These are phyloP conservation scores for Blastobotrys apis DNA, from an alignment of 1,139 yeast species.

Conservation along the genomic window DNA sequence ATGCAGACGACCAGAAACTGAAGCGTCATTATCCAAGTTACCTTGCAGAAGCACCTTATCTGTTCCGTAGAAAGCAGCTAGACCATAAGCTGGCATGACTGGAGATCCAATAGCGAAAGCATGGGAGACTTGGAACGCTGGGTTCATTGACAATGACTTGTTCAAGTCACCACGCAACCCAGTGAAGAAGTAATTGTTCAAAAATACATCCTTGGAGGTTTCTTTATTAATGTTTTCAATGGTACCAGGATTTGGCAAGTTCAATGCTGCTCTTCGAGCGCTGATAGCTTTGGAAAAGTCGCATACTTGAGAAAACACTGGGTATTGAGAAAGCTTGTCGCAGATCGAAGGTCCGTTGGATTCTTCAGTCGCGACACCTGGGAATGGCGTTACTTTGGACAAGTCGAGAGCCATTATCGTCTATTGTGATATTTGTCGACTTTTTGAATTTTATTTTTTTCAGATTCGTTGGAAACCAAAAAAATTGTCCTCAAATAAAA, in stretches of 20 bases:
- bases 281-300: conserved; percentile 67
- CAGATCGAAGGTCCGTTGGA: conserved; percentile 38
- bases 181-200: conserved; percentile 85
- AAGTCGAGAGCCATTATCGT: conserved; percentile 7
- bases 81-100: conserved; percentile 85
- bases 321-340: conserved; percentile 64
- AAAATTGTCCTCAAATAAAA: too few relatives aligned
- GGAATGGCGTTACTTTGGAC: conserved; percentile 18
- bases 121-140: conserved; percentile 96
- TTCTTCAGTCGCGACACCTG: conserved; percentile 21
- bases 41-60: conserved; percentile 88
- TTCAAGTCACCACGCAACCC: conserved; percentile 96
- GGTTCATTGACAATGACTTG: conserved; percentile 86
- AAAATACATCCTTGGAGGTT: conserved; percentile 87
- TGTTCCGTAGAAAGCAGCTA: conserved; percentile 84
- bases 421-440: neutral
- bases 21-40: conserved; percentile 78
- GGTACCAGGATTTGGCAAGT: conserved; percentile 88
- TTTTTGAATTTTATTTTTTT: too few relatives aligned
- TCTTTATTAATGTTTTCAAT: conserved; percentile 92
- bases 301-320: conserved; percentile 74
- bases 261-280: conserved; percentile 76
- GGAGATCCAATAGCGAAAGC: conserved; percentile 87
- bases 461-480: neutral
- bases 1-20: conserved; percentile 85